Evolutionary conservation across 495 filamentous ascomycete species (phyloP).

Genomic region (Hyaloscypha bicolor): DNA sequence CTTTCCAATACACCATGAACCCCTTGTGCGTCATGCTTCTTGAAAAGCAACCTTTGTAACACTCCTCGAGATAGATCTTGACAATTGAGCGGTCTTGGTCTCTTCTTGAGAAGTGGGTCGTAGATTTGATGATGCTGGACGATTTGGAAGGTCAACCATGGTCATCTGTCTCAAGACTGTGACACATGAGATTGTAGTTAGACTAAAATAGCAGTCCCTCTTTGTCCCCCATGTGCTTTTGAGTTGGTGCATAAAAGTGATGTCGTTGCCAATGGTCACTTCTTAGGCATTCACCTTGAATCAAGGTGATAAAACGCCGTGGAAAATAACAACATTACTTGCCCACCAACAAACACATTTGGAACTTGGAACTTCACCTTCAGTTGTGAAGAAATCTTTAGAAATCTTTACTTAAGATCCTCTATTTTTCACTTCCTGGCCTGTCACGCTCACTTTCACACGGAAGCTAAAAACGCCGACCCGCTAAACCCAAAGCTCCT

Average conservation of each 20-base stretch:
- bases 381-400: too few relatives aligned
- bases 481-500: background rate
- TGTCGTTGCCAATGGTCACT: background rate
- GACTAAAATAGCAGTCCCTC: conserved; percentile 37
- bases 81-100: conserved; percentile 23
- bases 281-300: too few relatives aligned
- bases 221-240: conserved; percentile 22
- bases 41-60: conserved; percentile 15
- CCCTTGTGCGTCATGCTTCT: conserved; percentile 25
- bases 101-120: conserved; percentile 19
- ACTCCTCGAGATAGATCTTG: conserved; percentile 17
- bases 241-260: background rate
- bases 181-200: conserved; percentile 33
- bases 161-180: conserved; percentile 22
- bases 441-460: background rate
- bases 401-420: too few relatives aligned
- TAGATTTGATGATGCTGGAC: conserved; percentile 31
- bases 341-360: too few relatives aligned
- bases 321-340: too few relatives aligned
- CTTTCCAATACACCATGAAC: conserved; percentile 20
- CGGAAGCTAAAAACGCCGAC: conserved; percentile 1
- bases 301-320: too few relatives aligned
- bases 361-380: too few relatives aligned
- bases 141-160: conserved; percentile 22
- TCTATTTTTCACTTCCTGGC: background rate